phyloP scores from a whole-genome alignment of 1,284 basidiomycete genomes.

The Tilletia walkeri region DNA sequence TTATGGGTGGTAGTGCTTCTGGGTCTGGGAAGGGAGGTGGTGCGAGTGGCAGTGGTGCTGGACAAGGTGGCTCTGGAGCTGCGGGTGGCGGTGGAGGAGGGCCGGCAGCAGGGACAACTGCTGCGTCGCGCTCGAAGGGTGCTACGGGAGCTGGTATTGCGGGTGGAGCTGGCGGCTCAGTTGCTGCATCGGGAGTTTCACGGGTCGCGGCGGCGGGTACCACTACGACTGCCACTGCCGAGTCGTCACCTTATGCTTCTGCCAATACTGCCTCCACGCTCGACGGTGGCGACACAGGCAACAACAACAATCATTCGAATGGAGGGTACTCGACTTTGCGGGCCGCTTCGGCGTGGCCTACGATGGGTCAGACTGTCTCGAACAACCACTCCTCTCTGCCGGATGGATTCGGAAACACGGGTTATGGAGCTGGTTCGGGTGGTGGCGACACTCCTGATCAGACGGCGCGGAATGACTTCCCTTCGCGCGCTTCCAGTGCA shows the following conservation, averaged over 20 bases:
- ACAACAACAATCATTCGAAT: too few species aligned
- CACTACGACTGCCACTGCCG: background rate
- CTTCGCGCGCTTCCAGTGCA: background rate
- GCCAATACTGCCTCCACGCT: too few species aligned
- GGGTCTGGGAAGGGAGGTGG: background rate
- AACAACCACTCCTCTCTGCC: background rate
- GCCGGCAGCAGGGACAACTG: background rate
- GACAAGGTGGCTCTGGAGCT: background rate
- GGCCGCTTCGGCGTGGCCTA: background rate
- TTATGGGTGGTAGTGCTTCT: background rate
- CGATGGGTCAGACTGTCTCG: background rate
- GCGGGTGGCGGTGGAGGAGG: background rate
- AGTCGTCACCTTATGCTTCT: too few species aligned
- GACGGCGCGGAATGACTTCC: background rate
- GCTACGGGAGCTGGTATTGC: background rate
- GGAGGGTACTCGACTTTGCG: background rate
- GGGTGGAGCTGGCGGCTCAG: background rate
- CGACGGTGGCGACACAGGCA: too few species aligned
- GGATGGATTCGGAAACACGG: background rate
- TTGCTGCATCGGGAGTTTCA: background rate
- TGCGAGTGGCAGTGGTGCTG: constrained; percentile 3
- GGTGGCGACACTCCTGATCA: too few species aligned
- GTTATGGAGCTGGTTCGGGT: background rate
- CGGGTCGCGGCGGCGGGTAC: background rate
- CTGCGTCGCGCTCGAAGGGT: background rate